phyloP scores from a whole-genome alignment of 441 rosid genomes.

The Populus trichocarpa region DNA sequence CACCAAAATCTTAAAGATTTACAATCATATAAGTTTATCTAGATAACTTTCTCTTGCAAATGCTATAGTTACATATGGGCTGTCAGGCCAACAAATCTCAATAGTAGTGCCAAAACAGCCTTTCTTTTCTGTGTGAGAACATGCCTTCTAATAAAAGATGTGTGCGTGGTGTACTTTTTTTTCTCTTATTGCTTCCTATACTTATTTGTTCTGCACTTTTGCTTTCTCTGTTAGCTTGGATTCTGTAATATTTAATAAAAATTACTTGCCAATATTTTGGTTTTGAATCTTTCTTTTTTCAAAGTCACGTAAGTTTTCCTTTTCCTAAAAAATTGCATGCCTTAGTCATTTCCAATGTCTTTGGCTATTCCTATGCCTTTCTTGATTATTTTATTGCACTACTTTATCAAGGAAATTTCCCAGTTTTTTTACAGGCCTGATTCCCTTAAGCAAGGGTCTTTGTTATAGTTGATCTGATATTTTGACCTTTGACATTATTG shows the following conservation, averaged over 20 bases:
- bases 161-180: not conserved
- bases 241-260: no score
- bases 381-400: not conserved
- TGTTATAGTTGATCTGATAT: not conserved
- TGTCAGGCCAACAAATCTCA: not conserved
- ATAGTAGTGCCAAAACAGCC: not conserved
- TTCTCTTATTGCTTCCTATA: not conserved
- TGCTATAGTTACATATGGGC: not conserved
- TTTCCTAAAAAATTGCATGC: not conserved
- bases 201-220: not conserved
- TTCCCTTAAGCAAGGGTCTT: not conserved
- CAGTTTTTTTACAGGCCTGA: not conserved
- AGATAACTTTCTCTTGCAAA: not conserved
- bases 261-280: not conserved
- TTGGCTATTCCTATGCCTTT: not conserved
- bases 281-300: not conserved
- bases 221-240: not conserved
- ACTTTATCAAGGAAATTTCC: not conserved
- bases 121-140: not conserved
- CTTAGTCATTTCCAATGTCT: not conserved
- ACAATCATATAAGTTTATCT: not conserved
- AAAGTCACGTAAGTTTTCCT: not conserved
- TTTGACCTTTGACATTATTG: not conserved
- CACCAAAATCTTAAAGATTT: not conserved
- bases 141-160: not conserved